Conservation (phyloP, 305 asterid species). For the Nicotiana rustica region DNA sequence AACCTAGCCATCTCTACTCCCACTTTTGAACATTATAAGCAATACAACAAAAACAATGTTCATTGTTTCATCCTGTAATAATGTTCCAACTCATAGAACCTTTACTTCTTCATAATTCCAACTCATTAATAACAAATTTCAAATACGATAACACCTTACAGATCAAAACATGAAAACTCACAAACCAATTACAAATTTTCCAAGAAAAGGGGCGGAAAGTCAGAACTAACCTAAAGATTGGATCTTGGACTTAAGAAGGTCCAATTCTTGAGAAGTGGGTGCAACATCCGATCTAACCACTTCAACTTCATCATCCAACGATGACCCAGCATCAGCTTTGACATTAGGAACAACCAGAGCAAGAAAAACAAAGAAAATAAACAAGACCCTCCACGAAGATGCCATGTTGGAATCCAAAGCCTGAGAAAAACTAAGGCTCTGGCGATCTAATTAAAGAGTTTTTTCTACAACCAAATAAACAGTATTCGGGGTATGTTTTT, state of each 20-base stretch:
- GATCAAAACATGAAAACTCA: constrained; percentile 7
- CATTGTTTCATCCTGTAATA: background rate
- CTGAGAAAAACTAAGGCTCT: constrained; percentile 26
- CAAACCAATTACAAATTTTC: constrained; percentile 5
- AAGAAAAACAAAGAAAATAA: constrained; percentile 9
- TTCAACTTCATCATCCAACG: constrained; percentile 43
- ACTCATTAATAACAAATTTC: background rate
- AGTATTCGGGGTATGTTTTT: background rate
- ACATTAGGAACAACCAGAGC: constrained; percentile 25
- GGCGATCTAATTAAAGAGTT: background rate
- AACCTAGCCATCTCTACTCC: background rate
- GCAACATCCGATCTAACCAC: constrained; percentile 47
- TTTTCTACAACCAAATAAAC: background rate
- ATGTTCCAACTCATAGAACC: background rate
- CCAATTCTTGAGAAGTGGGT: constrained; percentile 48
- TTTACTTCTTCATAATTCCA: background rate
- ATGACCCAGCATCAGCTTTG: constrained; percentile 54
- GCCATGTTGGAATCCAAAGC: constrained; percentile 31
- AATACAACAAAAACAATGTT: background rate
- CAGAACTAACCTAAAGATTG: constrained; percentile 58
- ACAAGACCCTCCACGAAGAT: constrained; percentile 6
- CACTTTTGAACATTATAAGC: background rate
- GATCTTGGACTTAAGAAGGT: constrained; percentile 63
- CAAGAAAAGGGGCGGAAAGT: constrained; percentile 33
- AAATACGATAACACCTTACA: background rate